Evolutionary conservation across 345 rosid species (phyloP).

Genomic region (Trapa incisa): DNA sequence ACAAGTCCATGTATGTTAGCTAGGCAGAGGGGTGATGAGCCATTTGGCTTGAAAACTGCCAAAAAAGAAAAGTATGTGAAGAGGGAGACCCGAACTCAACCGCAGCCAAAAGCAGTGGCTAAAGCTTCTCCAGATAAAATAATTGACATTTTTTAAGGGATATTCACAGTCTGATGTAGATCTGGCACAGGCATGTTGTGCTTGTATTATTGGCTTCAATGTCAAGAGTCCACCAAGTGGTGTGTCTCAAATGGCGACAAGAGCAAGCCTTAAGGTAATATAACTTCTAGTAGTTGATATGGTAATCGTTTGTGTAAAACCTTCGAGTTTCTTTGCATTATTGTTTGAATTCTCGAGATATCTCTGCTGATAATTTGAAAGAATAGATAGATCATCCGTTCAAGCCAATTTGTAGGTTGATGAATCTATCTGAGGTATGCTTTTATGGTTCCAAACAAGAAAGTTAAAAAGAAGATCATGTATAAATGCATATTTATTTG

Average conservation of each 20-base stretch:
- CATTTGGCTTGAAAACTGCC: conserved; percentile 28
- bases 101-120: conserved; percentile 39
- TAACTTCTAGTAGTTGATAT: background rate
- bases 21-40: conserved; percentile 30
- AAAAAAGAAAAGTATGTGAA: conserved; percentile 37
- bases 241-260: conserved; percentile 32
- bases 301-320: background rate
- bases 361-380: background rate
- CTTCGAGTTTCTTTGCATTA: background rate
- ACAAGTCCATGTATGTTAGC: conserved; percentile 42
- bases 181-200: conserved; percentile 75
- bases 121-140: conserved; percentile 46
- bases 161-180: conserved; percentile 78
- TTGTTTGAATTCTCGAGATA: background rate
- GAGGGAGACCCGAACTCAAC: conserved; percentile 29
- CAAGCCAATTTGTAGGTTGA: no score
- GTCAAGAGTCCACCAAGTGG: conserved; percentile 39
- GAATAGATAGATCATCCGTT: no score
- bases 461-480: no score
- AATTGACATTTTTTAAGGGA: conserved; percentile 67
- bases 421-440: no score
- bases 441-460: no score
- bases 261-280: conserved; percentile 49
- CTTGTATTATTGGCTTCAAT: conserved; percentile 70
- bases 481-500: no score